Evolutionary conservation across 768 basidiomycete genomes (phyloP).

Genomic region (Psilocybe subaeruginosa): DNA sequence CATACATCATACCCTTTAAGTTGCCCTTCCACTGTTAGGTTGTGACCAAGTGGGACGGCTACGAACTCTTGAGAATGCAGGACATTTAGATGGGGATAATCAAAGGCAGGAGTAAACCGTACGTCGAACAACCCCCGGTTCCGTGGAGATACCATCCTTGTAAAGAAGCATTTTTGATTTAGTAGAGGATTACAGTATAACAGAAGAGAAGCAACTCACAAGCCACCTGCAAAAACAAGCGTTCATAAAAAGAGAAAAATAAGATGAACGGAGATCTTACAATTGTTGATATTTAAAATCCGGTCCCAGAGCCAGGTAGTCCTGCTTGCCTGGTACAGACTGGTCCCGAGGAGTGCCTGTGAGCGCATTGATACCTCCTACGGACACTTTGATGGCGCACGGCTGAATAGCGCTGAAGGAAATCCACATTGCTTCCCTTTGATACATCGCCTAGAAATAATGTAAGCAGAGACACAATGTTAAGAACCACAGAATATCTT

Average conservation of each 20-base stretch:
- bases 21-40: constrained; percentile 27
- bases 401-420: constrained; percentile 14
- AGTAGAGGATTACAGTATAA: not conserved
- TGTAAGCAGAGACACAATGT: not conserved
- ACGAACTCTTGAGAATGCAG: constrained; percentile 22
- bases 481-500: constrained; percentile 2
- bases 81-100: not conserved
- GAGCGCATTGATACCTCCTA: constrained; percentile 31
- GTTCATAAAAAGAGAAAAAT: not conserved
- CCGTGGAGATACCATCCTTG: constrained; percentile 28
- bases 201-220: constrained; percentile 8
- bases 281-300: constrained; percentile 12
- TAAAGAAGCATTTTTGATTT: not conserved
- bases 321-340: constrained; percentile 20
- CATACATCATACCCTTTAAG: constrained; percentile 23
- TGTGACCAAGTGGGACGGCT: constrained; percentile 24
- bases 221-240: constrained; percentile 13
- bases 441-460: constrained; percentile 23
- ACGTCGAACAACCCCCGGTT: constrained; percentile 26
- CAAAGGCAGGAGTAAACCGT: not conserved
- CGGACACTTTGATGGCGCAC: constrained; percentile 28
- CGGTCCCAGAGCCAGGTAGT: constrained; percentile 22
- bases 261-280: constrained; percentile 5
- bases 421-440: constrained; percentile 34
- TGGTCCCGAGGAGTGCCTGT: constrained; percentile 22